Conservation (phyloP, 345 rosid genomes). For the Salix suchowensis region DNA sequence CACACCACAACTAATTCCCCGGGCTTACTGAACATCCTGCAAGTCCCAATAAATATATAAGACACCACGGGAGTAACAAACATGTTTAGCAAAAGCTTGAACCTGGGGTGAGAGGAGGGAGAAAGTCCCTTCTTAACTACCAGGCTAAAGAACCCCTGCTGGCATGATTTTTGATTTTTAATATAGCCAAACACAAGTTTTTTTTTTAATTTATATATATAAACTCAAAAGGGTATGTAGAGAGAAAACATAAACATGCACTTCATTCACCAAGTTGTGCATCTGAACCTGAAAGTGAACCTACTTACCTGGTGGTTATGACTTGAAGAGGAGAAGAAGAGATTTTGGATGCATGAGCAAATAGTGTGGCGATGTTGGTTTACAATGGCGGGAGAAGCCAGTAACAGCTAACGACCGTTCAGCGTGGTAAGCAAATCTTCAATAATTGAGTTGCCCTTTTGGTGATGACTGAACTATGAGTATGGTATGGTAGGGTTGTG, state of each 20-base stretch:
- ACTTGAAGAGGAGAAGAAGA: not conserved
- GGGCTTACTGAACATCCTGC: no score
- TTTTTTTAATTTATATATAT: no score
- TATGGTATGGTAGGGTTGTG: no score
- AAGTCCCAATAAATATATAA: no score
- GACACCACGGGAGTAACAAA: no score
- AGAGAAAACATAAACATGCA: not conserved
- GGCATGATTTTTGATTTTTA: no score
- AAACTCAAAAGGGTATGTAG: no score
- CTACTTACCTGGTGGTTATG: not conserved
- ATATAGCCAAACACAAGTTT: no score
- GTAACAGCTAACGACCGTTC: not conserved
- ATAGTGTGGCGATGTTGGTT: not conserved
- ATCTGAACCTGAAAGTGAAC: not conserved
- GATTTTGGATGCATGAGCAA: not conserved
- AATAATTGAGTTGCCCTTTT: not conserved
- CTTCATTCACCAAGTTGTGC: not conserved
- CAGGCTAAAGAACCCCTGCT: no score
- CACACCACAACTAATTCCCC: fast-evolving
- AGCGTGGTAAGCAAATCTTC: not conserved
- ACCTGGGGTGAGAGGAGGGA: no score
- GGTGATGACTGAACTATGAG: not conserved
- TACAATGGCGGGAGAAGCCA: slow-evolving; percentile 7
- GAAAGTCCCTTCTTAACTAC: no score
- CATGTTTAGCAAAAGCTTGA: no score